Evolutionary conservation across 2,329 filamentous ascomycete species (phyloP).

Genomic region (Exophiala xenobiotica): DNA sequence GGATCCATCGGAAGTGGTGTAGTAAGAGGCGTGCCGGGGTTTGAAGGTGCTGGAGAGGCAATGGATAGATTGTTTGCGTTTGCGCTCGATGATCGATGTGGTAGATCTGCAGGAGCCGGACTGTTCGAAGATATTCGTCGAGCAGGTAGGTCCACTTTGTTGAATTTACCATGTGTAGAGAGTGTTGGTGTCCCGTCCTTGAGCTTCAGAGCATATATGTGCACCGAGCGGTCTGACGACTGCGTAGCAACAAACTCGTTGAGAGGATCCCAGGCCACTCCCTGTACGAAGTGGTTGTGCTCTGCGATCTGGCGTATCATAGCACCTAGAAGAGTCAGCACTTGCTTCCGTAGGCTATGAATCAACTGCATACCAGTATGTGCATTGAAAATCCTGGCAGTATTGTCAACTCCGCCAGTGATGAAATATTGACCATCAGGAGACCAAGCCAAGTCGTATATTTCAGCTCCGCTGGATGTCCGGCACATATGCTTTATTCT

Average conservation of each 20-base stretch:
- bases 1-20: slow-evolving; percentile 94
- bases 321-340: slow-evolving; percentile 29
- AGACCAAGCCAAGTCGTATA: slow-evolving; percentile 98
- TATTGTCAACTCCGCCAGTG: slow-evolving; percentile 98
- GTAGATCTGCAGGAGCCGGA: slow-evolving; percentile 82
- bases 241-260: slow-evolving; percentile 99
- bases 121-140: slow-evolving; percentile 88
- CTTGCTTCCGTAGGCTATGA: neutral
- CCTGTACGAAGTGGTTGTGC: slow-evolving; percentile 97
- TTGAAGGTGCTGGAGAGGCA: slow-evolving; percentile 83
- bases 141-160: slow-evolving; percentile 90
- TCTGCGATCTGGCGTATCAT: slow-evolving; percentile 91
- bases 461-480: slow-evolving; percentile 81
- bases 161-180: slow-evolving; percentile 73
- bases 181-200: slow-evolving; percentile 95
- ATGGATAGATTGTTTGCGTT: slow-evolving; percentile 52
- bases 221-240: slow-evolving; percentile 94
- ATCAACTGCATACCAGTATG: slow-evolving; percentile 66
- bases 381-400: slow-evolving; percentile 94
- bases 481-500: slow-evolving; percentile 96
- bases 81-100: slow-evolving; percentile 56
- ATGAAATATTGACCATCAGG: slow-evolving; percentile 97
- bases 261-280: slow-evolving; percentile 95
- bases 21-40: slow-evolving; percentile 89
- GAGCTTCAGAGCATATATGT: slow-evolving; percentile 93